Base-by-base conservation (phyloP, 2,329 filamentous ascomycete genomes). In the Ilyonectria mors-panacis region DNA sequence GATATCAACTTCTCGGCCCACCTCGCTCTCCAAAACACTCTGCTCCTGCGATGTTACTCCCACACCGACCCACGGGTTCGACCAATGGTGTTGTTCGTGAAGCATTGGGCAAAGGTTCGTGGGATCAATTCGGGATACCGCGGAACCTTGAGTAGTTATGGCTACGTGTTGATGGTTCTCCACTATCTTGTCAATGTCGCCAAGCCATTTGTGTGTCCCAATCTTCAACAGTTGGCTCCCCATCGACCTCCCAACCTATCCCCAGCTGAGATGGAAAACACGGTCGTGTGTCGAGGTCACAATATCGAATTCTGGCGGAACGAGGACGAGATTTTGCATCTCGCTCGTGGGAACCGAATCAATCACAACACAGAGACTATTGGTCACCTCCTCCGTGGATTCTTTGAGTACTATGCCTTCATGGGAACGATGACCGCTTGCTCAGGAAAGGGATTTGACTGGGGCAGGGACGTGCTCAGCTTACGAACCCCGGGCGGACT, bases 1-100 rank as follows among this genome's bases (percentile, higher is more conserved):
- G 94, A 97, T 77, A 94, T 98, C 84, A 97, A 97, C 79, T 97
- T 97, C 78, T 92, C 92, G 1, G 94, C 94, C 19, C 90, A 93
- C 50, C 87, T 97, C 3, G 94, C 92, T 2, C 85, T 97, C 3
- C 92, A 96, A 71, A 97, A 97, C 78, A 97, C 94, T 0, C 83
- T 89, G 37, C 88, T 98, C 44, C 87, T 98, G 33, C 90, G 93
- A 44, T 95, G 93, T 79, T 98, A 98, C 81, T 92, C 92, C 2
- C 87, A 89, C 62, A 93, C 92, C 21, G 95, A 98, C 77, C 82
- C 88, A 5, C 91, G 95, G 12, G 93, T 97, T 6, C 88, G 89
- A 23, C 89, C 91, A 2, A 88, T 97, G 82, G 90, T 97, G 1
- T 82, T 97, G 9, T 97, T 97, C 77, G 85, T 98, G 77, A 98